Conservation (phyloP, 768 basidiomycete genomes). For the Mycena belliarum region DNA sequence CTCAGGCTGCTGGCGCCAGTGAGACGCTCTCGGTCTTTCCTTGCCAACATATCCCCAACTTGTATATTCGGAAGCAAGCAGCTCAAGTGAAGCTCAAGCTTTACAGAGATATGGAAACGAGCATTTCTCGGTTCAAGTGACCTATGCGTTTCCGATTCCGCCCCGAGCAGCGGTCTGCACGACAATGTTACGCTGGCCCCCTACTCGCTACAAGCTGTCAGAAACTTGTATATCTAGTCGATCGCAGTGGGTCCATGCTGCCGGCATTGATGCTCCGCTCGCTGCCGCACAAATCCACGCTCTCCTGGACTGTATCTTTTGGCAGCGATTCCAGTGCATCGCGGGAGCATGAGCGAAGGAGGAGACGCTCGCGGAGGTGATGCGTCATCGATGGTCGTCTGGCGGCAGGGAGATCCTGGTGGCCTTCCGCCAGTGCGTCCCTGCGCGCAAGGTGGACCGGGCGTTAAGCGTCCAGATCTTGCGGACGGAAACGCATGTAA, state of each 20-base stretch:
- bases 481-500: conserved; percentile 51
- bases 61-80: conserved; percentile 21
- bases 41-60: conserved; percentile 15
- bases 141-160: conserved; percentile 20
- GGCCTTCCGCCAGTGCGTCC: conserved; percentile 35
- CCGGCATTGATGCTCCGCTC: conserved; percentile 40
- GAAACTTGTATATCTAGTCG: conserved; percentile 51
- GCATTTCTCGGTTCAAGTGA: conserved; percentile 16
- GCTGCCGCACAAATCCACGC: conserved; percentile 34
- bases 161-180: conserved; percentile 11
- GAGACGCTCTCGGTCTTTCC: conserved; percentile 8
- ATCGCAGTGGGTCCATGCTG: conserved; percentile 49
- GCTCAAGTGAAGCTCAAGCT: conserved; percentile 22
- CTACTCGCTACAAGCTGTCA: conserved; percentile 45
- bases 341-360: conserved; percentile 32
- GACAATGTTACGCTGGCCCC: conserved; percentile 39
- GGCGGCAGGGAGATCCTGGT: conserved; percentile 42
- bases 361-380: conserved; percentile 29
- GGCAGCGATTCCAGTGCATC: conserved; percentile 25
- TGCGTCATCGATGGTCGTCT: conserved; percentile 29
- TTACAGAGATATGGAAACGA: conserved; percentile 22
- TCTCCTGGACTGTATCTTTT: conserved; percentile 48
- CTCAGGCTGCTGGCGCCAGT: conserved; percentile 9
- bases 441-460: conserved; percentile 27
- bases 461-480: conserved; percentile 44